phyloP scores from a whole-genome alignment of 257 asterid species.

The Capsicum chinense region DNA sequence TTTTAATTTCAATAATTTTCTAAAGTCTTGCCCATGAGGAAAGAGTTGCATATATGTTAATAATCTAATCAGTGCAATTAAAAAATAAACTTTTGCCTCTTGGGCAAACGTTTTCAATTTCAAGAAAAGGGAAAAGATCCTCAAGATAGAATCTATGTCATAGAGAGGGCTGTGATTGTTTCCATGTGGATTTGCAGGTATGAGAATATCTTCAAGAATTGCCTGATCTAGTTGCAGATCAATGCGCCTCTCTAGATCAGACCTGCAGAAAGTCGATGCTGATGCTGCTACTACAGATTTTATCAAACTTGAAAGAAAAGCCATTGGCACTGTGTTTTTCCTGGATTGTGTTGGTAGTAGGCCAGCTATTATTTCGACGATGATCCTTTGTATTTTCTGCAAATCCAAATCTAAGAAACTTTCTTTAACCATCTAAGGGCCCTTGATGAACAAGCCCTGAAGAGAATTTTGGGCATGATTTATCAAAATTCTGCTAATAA shows the following conservation, averaged over 20 bases:
- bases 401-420: constrained; percentile 51
- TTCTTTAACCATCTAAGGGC: constrained; percentile 57
- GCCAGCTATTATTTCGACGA: constrained; percentile 63
- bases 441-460: constrained; percentile 60
- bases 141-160: constrained; percentile 67
- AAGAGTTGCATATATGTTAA: no score
- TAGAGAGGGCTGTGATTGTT: constrained; percentile 61
- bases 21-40: no score
- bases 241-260: constrained; percentile 86
- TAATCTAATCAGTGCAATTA: no score
- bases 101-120: constrained; percentile 29
- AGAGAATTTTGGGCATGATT: constrained; percentile 80
- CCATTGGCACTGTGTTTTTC: constrained; percentile 85
- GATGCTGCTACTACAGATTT: constrained; percentile 69
- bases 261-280: constrained; percentile 72
- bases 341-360: constrained; percentile 80
- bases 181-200: constrained; percentile 63
- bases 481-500: constrained; percentile 73
- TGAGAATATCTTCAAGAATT: constrained; percentile 80
- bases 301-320: constrained; percentile 77
- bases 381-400: constrained; percentile 68
- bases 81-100: no score
- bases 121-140: constrained; percentile 86
- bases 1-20: no score
- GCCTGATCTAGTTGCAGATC: constrained; percentile 92